phyloP scores from a whole-genome alignment of 2,329 filamentous ascomycete genomes.

The Ambrosiella beaveri region DNA sequence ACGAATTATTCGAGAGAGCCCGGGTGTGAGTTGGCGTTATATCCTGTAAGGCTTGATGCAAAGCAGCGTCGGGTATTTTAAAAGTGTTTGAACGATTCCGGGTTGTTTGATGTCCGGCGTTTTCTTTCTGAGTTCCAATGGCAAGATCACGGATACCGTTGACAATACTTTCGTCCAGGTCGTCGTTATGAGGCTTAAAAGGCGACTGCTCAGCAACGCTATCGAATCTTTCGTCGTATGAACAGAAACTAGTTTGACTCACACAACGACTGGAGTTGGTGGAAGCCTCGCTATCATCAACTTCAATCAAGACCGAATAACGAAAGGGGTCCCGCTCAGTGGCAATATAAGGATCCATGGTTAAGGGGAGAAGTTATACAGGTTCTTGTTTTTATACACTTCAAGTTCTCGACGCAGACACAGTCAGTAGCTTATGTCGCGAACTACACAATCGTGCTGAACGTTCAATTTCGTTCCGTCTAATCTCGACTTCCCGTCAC shows the following conservation, averaged over 20 bases:
- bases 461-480: not conserved
- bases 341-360: constrained; percentile 7
- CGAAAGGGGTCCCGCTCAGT: constrained; percentile 9
- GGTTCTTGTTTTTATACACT: constrained; percentile 5
- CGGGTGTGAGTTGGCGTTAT: not conserved
- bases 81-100: constrained; percentile 3
- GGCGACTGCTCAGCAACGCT: not conserved
- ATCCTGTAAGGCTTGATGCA: not conserved
- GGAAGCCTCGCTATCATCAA: constrained; percentile 9
- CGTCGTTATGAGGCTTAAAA: constrained; percentile 1
- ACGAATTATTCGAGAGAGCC: not conserved
- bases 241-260: constrained; percentile 11
- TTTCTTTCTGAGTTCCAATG: constrained; percentile 6
- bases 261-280: constrained; percentile 11
- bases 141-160: constrained; percentile 11
- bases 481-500: not conserved
- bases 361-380: not conserved
- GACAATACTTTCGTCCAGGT: constrained; percentile 10
- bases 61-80: not conserved
- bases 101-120: not conserved
- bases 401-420: constrained; percentile 1
- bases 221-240: constrained; percentile 10
- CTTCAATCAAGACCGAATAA: constrained; percentile 10
- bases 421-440: not conserved
- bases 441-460: not conserved